Percentiles rank a stretch among this genome's conserved stretches.
phyloP scores from a whole-genome alignment of 2,329 filamentous ascomycete genomes.

The Aulographum hederae region DNA sequence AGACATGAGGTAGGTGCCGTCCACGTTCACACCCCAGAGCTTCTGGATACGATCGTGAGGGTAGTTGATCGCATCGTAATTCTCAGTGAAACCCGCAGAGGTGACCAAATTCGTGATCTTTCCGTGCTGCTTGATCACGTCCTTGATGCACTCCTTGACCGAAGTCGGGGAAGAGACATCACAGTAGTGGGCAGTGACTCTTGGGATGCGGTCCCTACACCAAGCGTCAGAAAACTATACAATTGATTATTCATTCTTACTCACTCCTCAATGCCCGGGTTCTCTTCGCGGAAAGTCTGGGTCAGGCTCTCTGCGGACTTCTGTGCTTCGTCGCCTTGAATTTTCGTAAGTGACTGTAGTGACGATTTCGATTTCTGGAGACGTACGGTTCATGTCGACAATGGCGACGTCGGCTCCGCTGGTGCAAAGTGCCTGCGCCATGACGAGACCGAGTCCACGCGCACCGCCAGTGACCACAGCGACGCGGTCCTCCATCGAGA shows the following conservation, averaged over 20 bases:
- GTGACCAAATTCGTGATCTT: conserved; percentile 86
- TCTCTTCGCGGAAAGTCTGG: conserved; percentile 59
- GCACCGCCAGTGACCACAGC: conserved; percentile 83
- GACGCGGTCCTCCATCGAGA: conserved; percentile 66
- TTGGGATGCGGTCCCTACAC: conserved; percentile 40
- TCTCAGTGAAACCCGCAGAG: conserved; percentile 92
- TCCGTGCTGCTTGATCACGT: conserved; percentile 53
- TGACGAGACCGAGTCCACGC: conserved; percentile 73
- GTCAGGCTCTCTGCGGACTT: conserved; percentile 58
- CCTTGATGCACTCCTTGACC: conserved; percentile 54
- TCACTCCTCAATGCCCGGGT: conserved; percentile 56
- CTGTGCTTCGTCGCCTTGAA: conserved; percentile 64
- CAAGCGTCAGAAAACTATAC: conserved; percentile 24
- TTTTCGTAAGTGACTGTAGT: too few species aligned
- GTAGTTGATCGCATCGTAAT: conserved; percentile 82
- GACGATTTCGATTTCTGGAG: too few species aligned
- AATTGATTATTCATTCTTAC: too few species aligned
- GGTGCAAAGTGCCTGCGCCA: conserved; percentile 79
- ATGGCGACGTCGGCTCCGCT: conserved; percentile 81
- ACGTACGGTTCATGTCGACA: conserved; percentile 79
- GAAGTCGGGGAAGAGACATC: conserved; percentile 70
- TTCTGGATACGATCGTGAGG: conserved; percentile 82
- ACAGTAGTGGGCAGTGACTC: conserved; percentile 75
- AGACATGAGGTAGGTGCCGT: conserved; percentile 80
- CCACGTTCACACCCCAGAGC: conserved; percentile 87